Evolutionary conservation across 176 grass and related monocot species (phyloP).

Genomic region (Bothriochloa decipiens): DNA sequence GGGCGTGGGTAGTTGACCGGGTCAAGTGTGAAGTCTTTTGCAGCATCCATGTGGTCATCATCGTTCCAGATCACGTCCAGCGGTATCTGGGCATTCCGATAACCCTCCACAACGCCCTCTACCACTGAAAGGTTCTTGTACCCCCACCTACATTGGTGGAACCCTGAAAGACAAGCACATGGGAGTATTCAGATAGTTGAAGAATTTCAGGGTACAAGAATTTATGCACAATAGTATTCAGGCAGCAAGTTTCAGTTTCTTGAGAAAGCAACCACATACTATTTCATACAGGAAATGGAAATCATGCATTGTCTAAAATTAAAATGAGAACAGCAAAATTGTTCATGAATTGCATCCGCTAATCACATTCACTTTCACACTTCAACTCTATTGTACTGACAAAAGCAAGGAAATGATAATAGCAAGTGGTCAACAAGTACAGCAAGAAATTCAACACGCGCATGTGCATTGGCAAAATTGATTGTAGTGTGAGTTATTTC

Average conservation of each 20-base stretch:
- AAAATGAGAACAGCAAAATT: neutral
- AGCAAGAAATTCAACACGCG: neutral
- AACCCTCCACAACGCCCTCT: slow-evolving; percentile 78
- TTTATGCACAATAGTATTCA: neutral
- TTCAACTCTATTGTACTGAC: neutral
- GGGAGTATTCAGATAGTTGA: neutral
- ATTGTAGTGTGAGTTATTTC: neutral
- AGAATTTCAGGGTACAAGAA: neutral
- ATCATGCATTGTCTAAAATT: neutral
- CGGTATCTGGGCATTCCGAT: slow-evolving; percentile 76
- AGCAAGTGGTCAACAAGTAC: neutral
- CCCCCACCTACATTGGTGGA: slow-evolving; percentile 97
- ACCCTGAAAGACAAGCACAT: slow-evolving; percentile 53
- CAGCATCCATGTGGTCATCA: slow-evolving; percentile 91
- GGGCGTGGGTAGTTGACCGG: slow-evolving; percentile 78
- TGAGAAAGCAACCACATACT: neutral
- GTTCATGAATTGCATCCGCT: neutral
- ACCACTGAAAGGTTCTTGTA: slow-evolving; percentile 93
- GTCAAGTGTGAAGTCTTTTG: slow-evolving; percentile 89
- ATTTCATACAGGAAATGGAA: neutral
- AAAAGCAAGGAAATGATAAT: neutral
- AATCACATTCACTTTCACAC: neutral
- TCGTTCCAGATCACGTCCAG: slow-evolving; percentile 98
- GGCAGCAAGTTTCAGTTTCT: neutral
- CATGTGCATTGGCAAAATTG: neutral